Conservation (phyloP, 208 protist genomes). For the Paratrypanosoma confusum region DNA sequence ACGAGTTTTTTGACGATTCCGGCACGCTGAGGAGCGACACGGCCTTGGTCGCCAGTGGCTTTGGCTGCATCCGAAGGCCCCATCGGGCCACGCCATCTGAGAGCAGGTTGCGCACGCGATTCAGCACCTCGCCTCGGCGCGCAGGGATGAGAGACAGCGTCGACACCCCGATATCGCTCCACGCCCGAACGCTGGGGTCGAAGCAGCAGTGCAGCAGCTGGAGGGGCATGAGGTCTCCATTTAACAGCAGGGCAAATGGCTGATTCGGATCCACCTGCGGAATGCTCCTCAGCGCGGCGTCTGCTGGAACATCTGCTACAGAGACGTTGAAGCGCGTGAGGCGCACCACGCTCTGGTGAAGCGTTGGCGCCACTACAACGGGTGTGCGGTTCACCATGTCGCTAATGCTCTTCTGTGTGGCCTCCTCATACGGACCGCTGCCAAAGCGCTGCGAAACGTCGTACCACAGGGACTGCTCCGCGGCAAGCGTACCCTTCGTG, state of each 20-base stretch:
- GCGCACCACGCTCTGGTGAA: constrained; percentile 57
- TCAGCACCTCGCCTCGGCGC: constrained; percentile 38
- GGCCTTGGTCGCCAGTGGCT: constrained; percentile 29
- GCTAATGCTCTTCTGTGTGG: constrained; percentile 47
- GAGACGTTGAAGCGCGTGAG: constrained; percentile 44
- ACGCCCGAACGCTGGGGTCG: constrained; percentile 54
- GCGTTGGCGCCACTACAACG: constrained; percentile 50
- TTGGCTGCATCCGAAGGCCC: constrained; percentile 38
- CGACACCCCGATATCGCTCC: constrained; percentile 55
- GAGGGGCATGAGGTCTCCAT: constrained; percentile 53
- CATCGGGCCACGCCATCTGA: constrained; percentile 31
- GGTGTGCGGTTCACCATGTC: constrained; percentile 55
- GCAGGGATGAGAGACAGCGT: constrained; percentile 62
- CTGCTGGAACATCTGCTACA: constrained; percentile 4
- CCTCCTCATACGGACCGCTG: constrained; percentile 53
- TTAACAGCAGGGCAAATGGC: constrained; percentile 56
- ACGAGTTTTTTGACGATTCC: not conserved
- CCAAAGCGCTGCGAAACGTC: constrained; percentile 81
- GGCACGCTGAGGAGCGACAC: constrained; percentile 56
- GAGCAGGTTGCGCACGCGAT: constrained; percentile 23
- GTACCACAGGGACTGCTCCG: constrained; percentile 68
- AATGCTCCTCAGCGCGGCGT: constrained; percentile 23
- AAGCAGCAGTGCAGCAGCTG: constrained; percentile 85
- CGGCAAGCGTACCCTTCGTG: constrained; percentile 74
- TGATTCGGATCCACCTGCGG: constrained; percentile 50